A percentile compares a stretch with the other conserved stretches of the same genome.
phyloP scores from a whole-genome alignment of 1,284 basidiomycete species.

The Fomitopsis palustris region DNA sequence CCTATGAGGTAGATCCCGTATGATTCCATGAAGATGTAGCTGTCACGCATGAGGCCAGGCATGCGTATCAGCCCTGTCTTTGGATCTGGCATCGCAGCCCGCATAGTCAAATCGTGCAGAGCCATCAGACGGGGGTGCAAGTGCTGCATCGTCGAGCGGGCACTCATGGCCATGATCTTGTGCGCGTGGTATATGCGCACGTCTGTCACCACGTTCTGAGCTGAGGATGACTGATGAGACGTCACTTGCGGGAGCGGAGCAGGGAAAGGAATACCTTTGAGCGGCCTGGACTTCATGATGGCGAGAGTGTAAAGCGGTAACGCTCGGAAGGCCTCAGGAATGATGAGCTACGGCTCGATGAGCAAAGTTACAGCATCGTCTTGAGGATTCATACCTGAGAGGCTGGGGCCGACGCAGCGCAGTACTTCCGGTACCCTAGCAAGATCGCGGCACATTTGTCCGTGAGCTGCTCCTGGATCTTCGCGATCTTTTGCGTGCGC shows the following conservation, averaged over 20 bases:
- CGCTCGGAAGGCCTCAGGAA: constrained; percentile 92
- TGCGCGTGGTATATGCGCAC: constrained; percentile 89
- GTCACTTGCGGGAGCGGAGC: neutral
- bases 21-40: constrained; percentile 86
- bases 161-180: constrained; percentile 67
- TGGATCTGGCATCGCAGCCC: constrained; percentile 66
- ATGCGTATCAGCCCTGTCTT: constrained; percentile 58
- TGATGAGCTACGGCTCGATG: constrained; percentile 64
- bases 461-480: constrained; percentile 83
- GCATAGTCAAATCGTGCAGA: constrained; percentile 80
- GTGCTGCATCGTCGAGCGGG: constrained; percentile 71
- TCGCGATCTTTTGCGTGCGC: constrained; percentile 58
- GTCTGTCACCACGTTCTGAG: constrained; percentile 87
- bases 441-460: constrained; percentile 85
- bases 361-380: neutral
- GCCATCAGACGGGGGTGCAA: constrained; percentile 91
- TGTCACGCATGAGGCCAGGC: constrained; percentile 82
- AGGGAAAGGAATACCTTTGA: constrained; percentile 69
- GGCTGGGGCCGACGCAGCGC: constrained; percentile 78
- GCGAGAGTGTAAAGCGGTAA: constrained; percentile 85
- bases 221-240: constrained; percentile 33
- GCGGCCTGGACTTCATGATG: constrained; percentile 86
- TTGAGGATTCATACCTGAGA: constrained; percentile 64
- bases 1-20: constrained; percentile 91
- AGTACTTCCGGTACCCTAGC: constrained; percentile 87